These are phyloP conservation scores for Rutstroemia sydowiana DNA, from an alignment of 2,329 filamentous ascomycete genomes.

Conservation along the genomic window DNA sequence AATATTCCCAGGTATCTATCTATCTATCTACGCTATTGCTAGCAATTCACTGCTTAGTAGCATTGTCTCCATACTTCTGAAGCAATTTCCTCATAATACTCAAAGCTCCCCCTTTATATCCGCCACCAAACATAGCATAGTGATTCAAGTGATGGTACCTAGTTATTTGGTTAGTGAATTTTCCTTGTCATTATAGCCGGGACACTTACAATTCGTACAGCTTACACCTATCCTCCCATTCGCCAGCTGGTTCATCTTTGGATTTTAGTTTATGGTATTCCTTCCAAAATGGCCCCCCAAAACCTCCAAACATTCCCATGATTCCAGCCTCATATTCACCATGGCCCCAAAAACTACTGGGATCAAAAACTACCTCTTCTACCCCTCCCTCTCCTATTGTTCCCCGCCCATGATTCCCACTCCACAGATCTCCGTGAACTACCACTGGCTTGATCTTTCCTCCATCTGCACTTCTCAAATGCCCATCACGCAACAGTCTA, in stretches of 20 bases:
- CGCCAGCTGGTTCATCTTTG: conserved; percentile 70
- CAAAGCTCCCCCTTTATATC: conserved; percentile 69
- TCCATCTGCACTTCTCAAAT: conserved; percentile 44
- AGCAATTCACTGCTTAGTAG: neutral
- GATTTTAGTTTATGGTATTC: conserved; percentile 72
- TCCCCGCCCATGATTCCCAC: conserved; percentile 69
- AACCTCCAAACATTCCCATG: conserved; percentile 95
- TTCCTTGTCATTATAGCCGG: neutral
- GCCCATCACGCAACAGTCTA: conserved; percentile 60
- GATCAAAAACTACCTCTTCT: conserved; percentile 77
- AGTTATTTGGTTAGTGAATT: conserved; percentile 6
- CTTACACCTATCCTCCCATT: conserved; percentile 76
- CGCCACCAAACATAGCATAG: conserved; percentile 61
- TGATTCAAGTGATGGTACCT: conserved; percentile 91
- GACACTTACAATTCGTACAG: conserved; percentile 73
- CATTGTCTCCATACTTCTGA: conserved; percentile 55
- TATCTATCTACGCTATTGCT: neutral
- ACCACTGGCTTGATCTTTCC: conserved; percentile 66
- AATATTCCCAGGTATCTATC: too few species aligned
- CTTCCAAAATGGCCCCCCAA: conserved; percentile 60
- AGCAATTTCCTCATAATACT: conserved; percentile 71
- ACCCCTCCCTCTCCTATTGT: conserved; percentile 46
- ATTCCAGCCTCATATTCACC: conserved; percentile 88
- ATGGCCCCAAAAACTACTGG: conserved; percentile 75
- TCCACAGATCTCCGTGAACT: conserved; percentile 91